These are phyloP conservation scores for Fonsecaea multimorphosa DNA, from an alignment of 2,329 filamentous ascomycete species.

Conservation along the genomic window DNA sequence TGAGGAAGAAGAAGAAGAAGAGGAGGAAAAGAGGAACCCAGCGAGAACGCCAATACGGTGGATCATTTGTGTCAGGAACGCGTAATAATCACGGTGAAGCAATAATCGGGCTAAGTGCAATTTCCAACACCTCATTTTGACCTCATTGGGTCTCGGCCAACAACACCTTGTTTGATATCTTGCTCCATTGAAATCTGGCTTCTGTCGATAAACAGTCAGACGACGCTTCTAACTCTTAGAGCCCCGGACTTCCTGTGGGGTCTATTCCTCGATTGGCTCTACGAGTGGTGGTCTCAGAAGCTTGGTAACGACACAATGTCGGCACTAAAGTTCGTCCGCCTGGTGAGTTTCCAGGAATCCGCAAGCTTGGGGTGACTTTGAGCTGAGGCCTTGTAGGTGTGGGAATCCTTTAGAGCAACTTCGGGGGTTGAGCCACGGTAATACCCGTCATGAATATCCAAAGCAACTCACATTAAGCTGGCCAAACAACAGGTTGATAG, in stretches of 20 bases:
- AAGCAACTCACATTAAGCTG: not conserved
- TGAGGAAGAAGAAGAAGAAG: not conserved
- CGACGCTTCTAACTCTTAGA: not conserved
- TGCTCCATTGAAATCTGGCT: no score
- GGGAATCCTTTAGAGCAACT: constrained; percentile 82
- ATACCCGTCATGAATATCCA: not conserved
- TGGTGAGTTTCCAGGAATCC: constrained; percentile 54
- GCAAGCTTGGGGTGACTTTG: constrained; percentile 14
- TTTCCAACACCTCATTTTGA: not conserved
- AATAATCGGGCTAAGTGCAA: not conserved
- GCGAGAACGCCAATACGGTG: not conserved
- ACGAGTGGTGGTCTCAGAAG: not conserved
- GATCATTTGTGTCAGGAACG: not conserved
- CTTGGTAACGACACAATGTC: constrained; percentile 49
- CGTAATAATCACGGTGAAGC: not conserved
- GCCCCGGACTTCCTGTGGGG: not conserved
- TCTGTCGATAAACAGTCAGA: not conserved
- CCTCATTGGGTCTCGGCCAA: not conserved
- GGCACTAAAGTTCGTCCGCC: constrained; percentile 68
- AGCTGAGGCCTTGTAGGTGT: constrained; percentile 63
- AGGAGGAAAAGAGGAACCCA: not conserved
- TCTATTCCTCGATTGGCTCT: not conserved
- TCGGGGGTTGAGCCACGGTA: constrained; percentile 91
- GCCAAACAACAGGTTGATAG: constrained; percentile 42
- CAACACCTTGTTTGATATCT: not conserved